These are phyloP conservation scores for Tricholoma saponaceum DNA, from an alignment of 768 basidiomycete species.

Conservation along the genomic window DNA sequence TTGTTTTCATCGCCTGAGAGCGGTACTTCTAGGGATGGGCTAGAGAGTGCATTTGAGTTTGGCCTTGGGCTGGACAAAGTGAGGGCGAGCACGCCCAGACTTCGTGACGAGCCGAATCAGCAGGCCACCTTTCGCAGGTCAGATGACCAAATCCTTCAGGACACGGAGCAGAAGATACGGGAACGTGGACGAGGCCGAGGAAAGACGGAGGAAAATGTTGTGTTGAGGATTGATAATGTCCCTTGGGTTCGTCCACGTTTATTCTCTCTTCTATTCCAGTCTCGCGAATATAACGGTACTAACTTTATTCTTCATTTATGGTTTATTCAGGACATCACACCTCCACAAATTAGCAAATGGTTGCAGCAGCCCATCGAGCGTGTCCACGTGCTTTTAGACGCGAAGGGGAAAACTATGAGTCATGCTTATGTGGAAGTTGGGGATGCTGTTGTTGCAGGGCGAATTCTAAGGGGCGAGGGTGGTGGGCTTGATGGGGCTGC, in stretches of 20 bases:
- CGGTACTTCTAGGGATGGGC: conserved; percentile 16
- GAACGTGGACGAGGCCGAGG: conserved; percentile 5
- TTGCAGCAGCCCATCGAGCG: conserved; percentile 64
- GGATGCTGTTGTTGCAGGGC: conserved; percentile 56
- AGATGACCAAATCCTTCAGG: conserved; percentile 1
- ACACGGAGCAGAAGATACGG: conserved; percentile 7
- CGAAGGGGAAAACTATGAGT: conserved; percentile 78
- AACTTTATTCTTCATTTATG: not conserved
- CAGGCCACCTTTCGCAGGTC: not conserved
- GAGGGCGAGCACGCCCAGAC: conserved; percentile 42
- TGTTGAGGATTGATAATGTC: conserved; percentile 83
- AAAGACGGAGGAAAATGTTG: conserved; percentile 42
- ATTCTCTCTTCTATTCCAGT: not conserved
- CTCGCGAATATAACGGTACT: not conserved
- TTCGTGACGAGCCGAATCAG: conserved; percentile 22
- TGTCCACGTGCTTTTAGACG: conserved; percentile 77
- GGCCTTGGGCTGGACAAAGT: conserved; percentile 29
- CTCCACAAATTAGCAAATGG: conserved; percentile 65
- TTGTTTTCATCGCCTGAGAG: conserved; percentile 31
- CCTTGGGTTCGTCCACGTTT: conserved; percentile 63
- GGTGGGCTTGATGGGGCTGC: conserved; percentile 14
- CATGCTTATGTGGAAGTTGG: conserved; percentile 80
- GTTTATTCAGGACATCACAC: conserved; percentile 70
- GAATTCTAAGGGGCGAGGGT: conserved; percentile 59
- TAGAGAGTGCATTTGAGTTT: conserved; percentile 40